Base-by-base conservation (phyloP, 2,329 filamentous ascomycete genomes). In the Dryadomyces quercivorus region DNA sequence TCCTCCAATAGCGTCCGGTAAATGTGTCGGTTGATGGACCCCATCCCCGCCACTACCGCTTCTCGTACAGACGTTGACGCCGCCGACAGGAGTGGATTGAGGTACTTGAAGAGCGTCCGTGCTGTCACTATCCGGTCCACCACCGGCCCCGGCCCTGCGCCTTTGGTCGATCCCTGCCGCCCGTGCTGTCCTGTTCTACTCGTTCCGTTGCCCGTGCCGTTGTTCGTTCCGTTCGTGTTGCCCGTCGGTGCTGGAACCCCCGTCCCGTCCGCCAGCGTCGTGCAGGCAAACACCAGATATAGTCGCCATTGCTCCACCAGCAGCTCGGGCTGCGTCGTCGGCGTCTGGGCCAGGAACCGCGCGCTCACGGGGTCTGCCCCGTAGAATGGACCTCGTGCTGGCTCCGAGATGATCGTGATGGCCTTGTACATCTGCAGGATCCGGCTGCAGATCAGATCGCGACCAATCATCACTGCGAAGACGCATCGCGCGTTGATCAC, bases 251-350 rank as follows among this genome's bases (percentile, higher is more conserved):
- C 74, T 54, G 82, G 80, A 21, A 76, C 75, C 55, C 75, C 81
- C 10, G 89, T 89, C 10, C 88, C 80, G 60, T 93, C 93, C 42
- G 88, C 91, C 55, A 98, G 75, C 0, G 93, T 97, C 10, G 92
- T 95, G 69, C 94, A 98, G 10, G 92, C 93, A 71, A 98, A 96
- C 54, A 96, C 91, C 26, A 98, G 76, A 66, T 97, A 97, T 2
- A 97, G 74, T 69, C 96, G 97, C 92, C 92, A 98, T 66, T 98
- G 93, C 68, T 97, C 94, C 56, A 98, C 82, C 55, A 96, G 76
- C 21, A 95, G 82, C 62, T 95, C 90, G 0, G 91, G 87, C 18
- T 90, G 86, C 1, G 85, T 84, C 2, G 82, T 85, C 56, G 78
- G 82, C 56, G 77, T 79, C 64, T 81, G 75, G 60, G 68, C 70